Conservation (phyloP, 495 filamentous ascomycete species). For the Xylaria grammica region DNA sequence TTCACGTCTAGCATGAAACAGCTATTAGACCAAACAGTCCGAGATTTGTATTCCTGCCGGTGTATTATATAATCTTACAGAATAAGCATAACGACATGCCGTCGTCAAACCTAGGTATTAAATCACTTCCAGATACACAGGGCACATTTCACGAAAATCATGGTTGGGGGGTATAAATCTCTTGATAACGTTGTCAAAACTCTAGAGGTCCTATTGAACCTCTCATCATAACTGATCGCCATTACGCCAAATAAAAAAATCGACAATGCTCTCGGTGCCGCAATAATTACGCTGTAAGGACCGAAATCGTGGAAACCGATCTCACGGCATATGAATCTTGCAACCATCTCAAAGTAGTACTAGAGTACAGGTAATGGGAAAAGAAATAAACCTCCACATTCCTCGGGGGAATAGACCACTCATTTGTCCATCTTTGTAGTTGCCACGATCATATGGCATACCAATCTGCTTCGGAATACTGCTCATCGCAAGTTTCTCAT, state of each 20-base stretch:
- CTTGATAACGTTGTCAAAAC: neutral
- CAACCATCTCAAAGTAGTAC: slow-evolving; percentile 1
- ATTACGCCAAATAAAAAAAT: neutral
- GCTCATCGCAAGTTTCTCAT: slow-evolving; percentile 6
- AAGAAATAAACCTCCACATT: neutral
- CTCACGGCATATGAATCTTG: neutral
- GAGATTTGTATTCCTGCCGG: neutral
- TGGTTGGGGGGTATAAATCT: neutral
- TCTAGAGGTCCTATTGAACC: neutral
- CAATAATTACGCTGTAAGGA: neutral
- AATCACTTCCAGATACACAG: neutral
- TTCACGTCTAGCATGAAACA: neutral
- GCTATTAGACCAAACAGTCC: too few species aligned
- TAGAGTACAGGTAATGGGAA: neutral
- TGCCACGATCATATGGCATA: neutral
- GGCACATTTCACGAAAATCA: neutral
- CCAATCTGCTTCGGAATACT: slow-evolving; percentile 12
- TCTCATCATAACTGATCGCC: slow-evolving; percentile 2
- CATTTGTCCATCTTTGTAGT: neutral
- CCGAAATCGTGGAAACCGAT: neutral
- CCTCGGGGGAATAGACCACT: neutral
- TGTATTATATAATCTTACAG: neutral
- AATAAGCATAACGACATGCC: neutral
- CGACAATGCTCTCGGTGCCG: slow-evolving; percentile 4
- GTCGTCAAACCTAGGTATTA: neutral